Evolutionary conservation across 176 grass and related monocot genomes (phyloP).

Genomic region (Triticum urartu): DNA sequence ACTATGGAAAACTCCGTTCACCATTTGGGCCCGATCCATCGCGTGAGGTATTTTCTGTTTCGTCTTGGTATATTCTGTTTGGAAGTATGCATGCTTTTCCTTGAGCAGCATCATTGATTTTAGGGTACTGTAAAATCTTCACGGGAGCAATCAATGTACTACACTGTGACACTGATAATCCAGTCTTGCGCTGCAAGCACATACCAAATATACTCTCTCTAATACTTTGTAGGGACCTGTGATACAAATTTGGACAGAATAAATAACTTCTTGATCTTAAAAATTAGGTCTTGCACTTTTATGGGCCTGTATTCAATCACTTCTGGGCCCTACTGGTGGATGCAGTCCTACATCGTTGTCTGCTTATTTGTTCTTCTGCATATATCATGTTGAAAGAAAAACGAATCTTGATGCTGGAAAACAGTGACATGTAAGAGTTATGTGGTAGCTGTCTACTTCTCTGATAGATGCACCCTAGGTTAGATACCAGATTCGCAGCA

Average conservation of each 20-base stretch:
- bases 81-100: background rate
- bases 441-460: background rate
- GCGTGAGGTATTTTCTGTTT: constrained; percentile 57
- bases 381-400: background rate
- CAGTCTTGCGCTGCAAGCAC: background rate
- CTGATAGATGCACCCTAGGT: background rate
- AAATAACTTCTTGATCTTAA: background rate
- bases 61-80: background rate
- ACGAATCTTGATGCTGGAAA: background rate
- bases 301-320: background rate
- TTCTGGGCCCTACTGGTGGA: background rate
- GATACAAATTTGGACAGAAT: background rate
- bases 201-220: background rate
- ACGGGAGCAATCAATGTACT: background rate
- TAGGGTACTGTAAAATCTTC: background rate
- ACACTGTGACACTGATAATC: background rate
- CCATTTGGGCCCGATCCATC: constrained; percentile 86
- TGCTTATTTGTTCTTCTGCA: background rate
- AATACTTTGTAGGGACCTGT: background rate
- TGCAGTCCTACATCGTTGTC: background rate
- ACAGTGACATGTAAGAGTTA: background rate
- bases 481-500: background rate
- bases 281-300: background rate
- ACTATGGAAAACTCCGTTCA: constrained; percentile 96
- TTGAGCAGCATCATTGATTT: background rate